Evolutionary conservation across 805 yeast species (phyloP), one percentile per base, ranked within the genome.

Genomic region (Candida germanica): DNA sequence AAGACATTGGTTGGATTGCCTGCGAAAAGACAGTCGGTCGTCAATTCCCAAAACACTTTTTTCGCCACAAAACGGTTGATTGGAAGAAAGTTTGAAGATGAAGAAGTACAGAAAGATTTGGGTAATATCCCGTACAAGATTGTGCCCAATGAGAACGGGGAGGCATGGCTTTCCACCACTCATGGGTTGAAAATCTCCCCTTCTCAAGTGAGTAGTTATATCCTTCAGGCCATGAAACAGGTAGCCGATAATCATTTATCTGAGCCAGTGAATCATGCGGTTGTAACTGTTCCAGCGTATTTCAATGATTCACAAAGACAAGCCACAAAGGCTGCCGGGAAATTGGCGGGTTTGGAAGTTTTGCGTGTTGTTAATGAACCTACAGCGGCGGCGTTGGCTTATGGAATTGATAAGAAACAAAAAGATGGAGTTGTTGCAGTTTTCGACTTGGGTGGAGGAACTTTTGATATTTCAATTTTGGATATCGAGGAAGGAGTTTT

Each of bases 391-490:
- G 91, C 91, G 11, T 69, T 84, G 49, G 88, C 91, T 26, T 84
- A 83, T 54, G 93, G 93, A 30, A 64, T 83, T 19, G 84, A 80
- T 47, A 69, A 73, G 49, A 66, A 70, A 36, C 51, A 51, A 34
- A 59, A 71, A 39, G 77, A 73, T 52, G 77, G 78, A 26, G 63
- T 73, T 29, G 66, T 76, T 14, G 75, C 79, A 25, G 79, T 76
- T 27, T 84, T 80, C 53, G 94, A 84, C 61, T 71, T 84, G 47
- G 93, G 93, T 48, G 93, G 93, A 41, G 93, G 93, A 42, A 84
- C 93, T 26, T 84, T 84, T 59, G 94, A 84, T 62, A 83, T 84
- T 29, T 83, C 91, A 11, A 71, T 84, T 39, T 64, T 84, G 45
- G 87, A 83, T 48, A 83, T 84, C 40, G 91, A 82, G 50, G 84